Evolutionary conservation across 441 rosid genomes (phyloP).

Genomic region (Cnidoscolus chayamansa): DNA sequence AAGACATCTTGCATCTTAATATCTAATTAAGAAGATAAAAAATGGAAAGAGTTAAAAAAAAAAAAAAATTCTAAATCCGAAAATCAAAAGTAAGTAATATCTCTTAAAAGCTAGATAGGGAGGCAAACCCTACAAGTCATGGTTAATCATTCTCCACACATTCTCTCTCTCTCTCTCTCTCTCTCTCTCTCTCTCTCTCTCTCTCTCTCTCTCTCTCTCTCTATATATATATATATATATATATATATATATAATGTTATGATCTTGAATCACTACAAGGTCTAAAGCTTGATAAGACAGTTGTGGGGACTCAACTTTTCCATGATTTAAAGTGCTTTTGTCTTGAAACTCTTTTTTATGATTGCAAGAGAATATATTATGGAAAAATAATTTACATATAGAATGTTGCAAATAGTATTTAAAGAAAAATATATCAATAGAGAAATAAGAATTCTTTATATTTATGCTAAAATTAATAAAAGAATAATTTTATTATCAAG

Average conservation of each 20-base stretch:
- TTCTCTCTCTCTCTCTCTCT: neutral
- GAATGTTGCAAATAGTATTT: too few relatives aligned
- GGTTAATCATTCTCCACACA: constrained; percentile 4
- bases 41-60: neutral
- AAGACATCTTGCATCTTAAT: constrained; percentile 23
- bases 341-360: constrained; percentile 11
- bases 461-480: neutral
- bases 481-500: too few relatives aligned
- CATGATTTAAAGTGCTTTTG: constrained; percentile 28
- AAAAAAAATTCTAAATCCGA: neutral
- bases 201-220: too few relatives aligned
- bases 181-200: too few relatives aligned
- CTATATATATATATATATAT: neutral
- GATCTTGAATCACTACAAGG: neutral
- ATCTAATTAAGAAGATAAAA: neutral
- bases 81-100: neutral
- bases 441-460: neutral
- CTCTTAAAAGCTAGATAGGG: neutral
- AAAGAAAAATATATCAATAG: too few relatives aligned
- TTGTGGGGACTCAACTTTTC: constrained; percentile 31
- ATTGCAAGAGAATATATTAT: constrained; percentile 5
- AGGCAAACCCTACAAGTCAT: constrained; percentile 13
- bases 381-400: too few relatives aligned
- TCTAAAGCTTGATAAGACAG: constrained; percentile 39
- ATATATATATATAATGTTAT: neutral